Conservation (phyloP, 2,329 filamentous ascomycete species). For the Aspergillus fijiensis region DNA sequence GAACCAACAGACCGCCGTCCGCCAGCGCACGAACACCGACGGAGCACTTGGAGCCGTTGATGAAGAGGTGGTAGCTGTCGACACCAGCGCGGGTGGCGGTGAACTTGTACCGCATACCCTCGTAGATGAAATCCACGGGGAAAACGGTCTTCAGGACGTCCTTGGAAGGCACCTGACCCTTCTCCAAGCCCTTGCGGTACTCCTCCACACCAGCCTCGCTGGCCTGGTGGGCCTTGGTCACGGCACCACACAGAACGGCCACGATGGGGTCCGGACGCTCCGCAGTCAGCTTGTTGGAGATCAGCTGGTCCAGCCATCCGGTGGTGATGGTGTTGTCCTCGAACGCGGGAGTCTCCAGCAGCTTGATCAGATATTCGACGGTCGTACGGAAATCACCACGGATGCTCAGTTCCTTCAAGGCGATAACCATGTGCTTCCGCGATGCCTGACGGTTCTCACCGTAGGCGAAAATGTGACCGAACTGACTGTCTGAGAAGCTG, state of each 20-base stretch:
- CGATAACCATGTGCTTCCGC: slow-evolving; percentile 98
- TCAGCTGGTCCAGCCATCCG: slow-evolving; percentile 97
- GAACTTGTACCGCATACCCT: slow-evolving; percentile 95
- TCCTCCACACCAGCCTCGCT: slow-evolving; percentile 85
- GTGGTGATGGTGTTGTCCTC: slow-evolving; percentile 99
- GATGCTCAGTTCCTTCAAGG: slow-evolving; percentile 97
- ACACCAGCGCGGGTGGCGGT: slow-evolving; percentile 88
- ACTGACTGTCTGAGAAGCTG: slow-evolving; percentile 98
- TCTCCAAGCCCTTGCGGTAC: slow-evolving; percentile 85
- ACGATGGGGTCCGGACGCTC: slow-evolving; percentile 92
- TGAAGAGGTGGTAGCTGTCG: slow-evolving; percentile 96
- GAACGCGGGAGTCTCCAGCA: slow-evolving; percentile 96
- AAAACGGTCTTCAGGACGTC: slow-evolving; percentile 98
- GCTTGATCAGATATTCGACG: slow-evolving; percentile 97
- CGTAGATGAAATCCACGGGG: slow-evolving; percentile 97
- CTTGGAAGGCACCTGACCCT: slow-evolving; percentile 95
- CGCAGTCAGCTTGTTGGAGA: slow-evolving; percentile 94
- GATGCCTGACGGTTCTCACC: slow-evolving; percentile 96
- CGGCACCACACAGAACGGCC: slow-evolving; percentile 91
- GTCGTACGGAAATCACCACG: slow-evolving; percentile 99
- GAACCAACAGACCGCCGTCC: slow-evolving; percentile 87
- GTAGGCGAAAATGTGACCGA: slow-evolving; percentile 98
- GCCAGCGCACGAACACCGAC: slow-evolving; percentile 90
- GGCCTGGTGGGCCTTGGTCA: slow-evolving; percentile 92
- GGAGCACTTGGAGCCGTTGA: slow-evolving; percentile 95